These are phyloP conservation scores for Rhodosporidiobolus odoratus DNA, from an alignment of 768 basidiomycete species.

Conservation along the genomic window DNA sequence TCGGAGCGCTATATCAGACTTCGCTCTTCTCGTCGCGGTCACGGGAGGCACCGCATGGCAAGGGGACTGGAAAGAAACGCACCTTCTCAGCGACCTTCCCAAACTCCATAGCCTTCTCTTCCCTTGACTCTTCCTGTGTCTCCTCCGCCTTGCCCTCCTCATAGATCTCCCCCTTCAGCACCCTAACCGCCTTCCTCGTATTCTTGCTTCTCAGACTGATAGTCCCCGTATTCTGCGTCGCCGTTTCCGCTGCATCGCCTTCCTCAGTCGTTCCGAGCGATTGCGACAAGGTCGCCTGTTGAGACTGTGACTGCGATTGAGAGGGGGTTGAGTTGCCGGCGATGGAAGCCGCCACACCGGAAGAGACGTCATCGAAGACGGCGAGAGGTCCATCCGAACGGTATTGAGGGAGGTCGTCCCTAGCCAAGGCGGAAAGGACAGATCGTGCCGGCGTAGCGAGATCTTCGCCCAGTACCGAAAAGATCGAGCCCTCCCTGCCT, in stretches of 20 bases:
- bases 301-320: conserved; percentile 8
- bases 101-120: conserved; percentile 69
- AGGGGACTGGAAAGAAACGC: conserved; percentile 5
- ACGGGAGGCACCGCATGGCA: neutral
- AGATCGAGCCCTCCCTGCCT: neutral
- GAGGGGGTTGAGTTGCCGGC: neutral
- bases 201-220: conserved; percentile 55
- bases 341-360: neutral
- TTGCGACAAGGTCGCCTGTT: conserved; percentile 2
- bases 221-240: conserved; percentile 31
- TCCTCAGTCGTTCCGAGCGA: conserved; percentile 20
- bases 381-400: conserved; percentile 36
- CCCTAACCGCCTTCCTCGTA: conserved; percentile 71
- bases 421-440: conserved; percentile 1
- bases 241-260: conserved; percentile 18
- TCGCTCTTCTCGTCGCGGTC: no score
- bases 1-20: no score
- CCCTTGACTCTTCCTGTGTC: conserved; percentile 42
- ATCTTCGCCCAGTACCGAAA: neutral
- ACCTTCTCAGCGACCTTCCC: conserved; percentile 72
- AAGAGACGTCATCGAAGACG: conserved; percentile 49
- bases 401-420: conserved; percentile 20
- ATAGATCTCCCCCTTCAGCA: conserved; percentile 68
- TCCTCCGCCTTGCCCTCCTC: conserved; percentile 43
- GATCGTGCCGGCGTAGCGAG: conserved; percentile 10